Evolutionary conservation across 2,329 filamentous ascomycete species (phyloP).

Genomic region (Sporothrix pseudoabietina): DNA sequence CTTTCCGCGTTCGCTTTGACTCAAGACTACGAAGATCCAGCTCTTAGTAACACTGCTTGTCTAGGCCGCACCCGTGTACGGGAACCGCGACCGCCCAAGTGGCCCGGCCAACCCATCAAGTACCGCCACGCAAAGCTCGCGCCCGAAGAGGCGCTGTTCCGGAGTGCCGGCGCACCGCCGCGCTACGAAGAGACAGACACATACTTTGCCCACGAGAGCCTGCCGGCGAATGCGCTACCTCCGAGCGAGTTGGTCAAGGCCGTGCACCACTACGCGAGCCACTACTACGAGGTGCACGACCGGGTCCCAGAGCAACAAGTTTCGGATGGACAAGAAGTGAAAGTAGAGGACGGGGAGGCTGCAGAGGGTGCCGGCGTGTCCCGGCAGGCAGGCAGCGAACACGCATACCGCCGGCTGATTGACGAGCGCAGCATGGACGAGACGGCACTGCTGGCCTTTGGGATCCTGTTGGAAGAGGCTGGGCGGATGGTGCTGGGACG

Average conservation of each 20-base stretch:
- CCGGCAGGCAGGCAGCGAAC: not conserved
- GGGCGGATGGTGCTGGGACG: conserved; percentile 62
- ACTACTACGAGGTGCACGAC: conserved; percentile 59
- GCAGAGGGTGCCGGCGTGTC: conserved; percentile 15
- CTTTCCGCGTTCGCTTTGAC: not conserved
- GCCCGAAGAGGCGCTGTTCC: conserved; percentile 73
- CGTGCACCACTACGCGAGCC: conserved; percentile 67
- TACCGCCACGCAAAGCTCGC: conserved; percentile 49
- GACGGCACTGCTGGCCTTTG: conserved; percentile 73
- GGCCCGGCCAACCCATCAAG: conserved; percentile 3
- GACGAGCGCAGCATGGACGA: conserved; percentile 71
- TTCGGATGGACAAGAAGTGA: not conserved
- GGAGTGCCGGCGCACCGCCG: conserved; percentile 62
- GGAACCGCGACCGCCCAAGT: conserved; percentile 16
- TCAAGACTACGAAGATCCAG: not conserved
- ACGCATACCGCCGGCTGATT: conserved; percentile 39
- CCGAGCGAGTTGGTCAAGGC: conserved; percentile 70
- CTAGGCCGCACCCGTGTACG: conserved; percentile 41
- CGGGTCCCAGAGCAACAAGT: not conserved
- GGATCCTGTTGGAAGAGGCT: conserved; percentile 73
- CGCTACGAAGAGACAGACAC: conserved; percentile 72
- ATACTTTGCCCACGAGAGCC: conserved; percentile 67
- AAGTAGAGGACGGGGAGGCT: not conserved
- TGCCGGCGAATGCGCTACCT: conserved; percentile 56
- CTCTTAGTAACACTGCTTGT: not conserved